Conservation (phyloP, 2,329 filamentous ascomycete species). For the Colletotrichum shisoi region DNA sequence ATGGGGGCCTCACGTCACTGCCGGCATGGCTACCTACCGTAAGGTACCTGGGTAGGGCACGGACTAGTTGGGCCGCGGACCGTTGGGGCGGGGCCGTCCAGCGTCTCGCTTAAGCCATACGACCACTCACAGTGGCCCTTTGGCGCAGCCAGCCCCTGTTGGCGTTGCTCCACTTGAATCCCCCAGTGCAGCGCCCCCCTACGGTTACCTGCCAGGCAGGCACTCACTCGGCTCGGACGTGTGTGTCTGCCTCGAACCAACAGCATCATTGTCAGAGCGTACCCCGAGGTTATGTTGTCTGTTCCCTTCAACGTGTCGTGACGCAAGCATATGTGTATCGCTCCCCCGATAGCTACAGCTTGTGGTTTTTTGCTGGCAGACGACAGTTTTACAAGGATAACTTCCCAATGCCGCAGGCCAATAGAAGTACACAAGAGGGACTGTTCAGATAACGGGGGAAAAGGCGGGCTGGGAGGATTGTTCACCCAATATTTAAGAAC, state of each 20-base stretch:
- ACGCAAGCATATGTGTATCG: no score
- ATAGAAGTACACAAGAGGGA: no score
- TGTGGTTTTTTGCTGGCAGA: no score
- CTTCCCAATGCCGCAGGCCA: no score
- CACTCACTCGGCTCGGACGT: constrained; percentile 1
- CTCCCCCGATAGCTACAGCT: no score
- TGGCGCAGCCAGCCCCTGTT: neutral
- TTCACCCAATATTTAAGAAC: no score
- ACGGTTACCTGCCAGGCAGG: constrained; percentile 19
- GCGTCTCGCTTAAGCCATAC: neutral
- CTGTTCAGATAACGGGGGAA: fast-evolving
- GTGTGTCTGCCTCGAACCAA: constrained; percentile 11
- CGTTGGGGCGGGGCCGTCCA: neutral
- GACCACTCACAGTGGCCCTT: neutral
- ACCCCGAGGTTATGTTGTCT: no score
- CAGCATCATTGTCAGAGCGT: neutral
- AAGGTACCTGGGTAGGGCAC: neutral
- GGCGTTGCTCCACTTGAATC: neutral
- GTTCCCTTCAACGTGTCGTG: neutral
- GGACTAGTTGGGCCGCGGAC: neutral
- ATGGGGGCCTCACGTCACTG: neutral
- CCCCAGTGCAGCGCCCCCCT: neutral
- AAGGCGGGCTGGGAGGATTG: no score
- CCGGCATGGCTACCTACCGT: neutral
- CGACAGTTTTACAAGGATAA: no score